Evolutionary conservation across 1,284 basidiomycete genomes (phyloP), one percentile per base, ranked within the genome.

Genomic region (Paramarasmius palmivorus): DNA sequence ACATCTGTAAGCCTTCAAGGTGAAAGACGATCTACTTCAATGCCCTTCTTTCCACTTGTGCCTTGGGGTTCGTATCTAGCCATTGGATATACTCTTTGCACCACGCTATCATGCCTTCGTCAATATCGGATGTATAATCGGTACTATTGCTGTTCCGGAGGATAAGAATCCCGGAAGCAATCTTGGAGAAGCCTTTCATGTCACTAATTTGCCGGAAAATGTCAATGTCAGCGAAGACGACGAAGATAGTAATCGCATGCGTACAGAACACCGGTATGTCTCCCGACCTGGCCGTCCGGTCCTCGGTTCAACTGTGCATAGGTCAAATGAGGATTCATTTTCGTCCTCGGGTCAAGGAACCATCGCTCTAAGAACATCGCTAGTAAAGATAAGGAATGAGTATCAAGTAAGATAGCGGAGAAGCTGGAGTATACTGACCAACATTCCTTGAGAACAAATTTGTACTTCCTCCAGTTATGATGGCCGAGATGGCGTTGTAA

Each of bases 241-340:
- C 19, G 17, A 42, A 25, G 26, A 17, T 8, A 39, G 22, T 9
- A 22, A 36, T 52, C 3, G 25, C 23, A 23, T 26, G 63, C 75
- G 67, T 59, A 74, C 70, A 88, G 72, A 32, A 88, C 69, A 36
- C 86, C 86, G 10, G 82, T 85, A 63, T 79, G 79, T 25, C 74
- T 74, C 32, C 84, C 84, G 1, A 63, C 59, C 56, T 79, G 76
- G 10, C 76, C 76, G n/a, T 63, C 67, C 3, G 84, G 85, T 0
- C 88, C 88, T 3, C 87, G 78, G 29, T 80, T 65, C 64, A 86
- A 74, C 62, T 90, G 87, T 0, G 78, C 84, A 60, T 79, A 90
- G 59, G 83, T 76, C 54, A 89, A 69, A 63, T 86, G 83, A 2
- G 87, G 86, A 58, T 86, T 84, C 82, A 89, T 86, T 20, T 64